Evolutionary conservation across 1,284 basidiomycete genomes (phyloP).

Genomic region (Peniophora sp.): DNA sequence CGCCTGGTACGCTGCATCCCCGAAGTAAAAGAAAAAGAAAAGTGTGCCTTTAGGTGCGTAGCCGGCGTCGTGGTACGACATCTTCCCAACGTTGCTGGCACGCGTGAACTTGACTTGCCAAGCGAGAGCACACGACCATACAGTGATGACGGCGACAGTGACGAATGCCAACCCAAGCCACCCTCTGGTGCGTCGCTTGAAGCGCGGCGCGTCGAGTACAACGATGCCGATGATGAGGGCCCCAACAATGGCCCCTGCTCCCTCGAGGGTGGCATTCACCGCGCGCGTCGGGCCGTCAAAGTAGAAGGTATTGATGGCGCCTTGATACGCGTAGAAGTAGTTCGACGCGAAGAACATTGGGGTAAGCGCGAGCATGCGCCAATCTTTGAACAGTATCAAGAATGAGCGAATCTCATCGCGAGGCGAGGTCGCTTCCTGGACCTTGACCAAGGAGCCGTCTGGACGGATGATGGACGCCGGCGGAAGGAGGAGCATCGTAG

Average conservation of each 20-base stretch:
- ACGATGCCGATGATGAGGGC: constrained; percentile 32
- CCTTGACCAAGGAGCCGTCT: constrained; percentile 31
- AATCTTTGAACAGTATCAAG: constrained; percentile 28
- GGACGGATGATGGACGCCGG: constrained; percentile 29
- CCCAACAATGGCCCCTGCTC: constrained; percentile 31
- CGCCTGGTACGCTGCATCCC: constrained; percentile 30
- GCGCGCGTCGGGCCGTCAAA: constrained; percentile 34
- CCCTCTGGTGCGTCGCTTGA: constrained; percentile 30
- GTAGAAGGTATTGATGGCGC: constrained; percentile 24
- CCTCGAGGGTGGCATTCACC: constrained; percentile 34
- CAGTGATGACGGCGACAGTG: constrained; percentile 22
- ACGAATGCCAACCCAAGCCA: constrained; percentile 31
- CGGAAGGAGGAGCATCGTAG: constrained; percentile 27
- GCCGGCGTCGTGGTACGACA: constrained; percentile 25
- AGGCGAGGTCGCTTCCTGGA: constrained; percentile 24
- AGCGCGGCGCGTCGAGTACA: constrained; percentile 27
- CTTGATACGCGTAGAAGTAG: constrained; percentile 36
- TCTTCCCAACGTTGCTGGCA: constrained; percentile 12
- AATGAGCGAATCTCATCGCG: constrained; percentile 27
- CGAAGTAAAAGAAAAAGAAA: constrained; percentile 34
- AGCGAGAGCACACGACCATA: constrained; percentile 27
- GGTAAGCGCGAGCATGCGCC: constrained; percentile 27
- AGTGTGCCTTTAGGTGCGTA: constrained; percentile 28
- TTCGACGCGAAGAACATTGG: constrained; percentile 36
- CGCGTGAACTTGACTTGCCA: constrained; percentile 29